Conservation (phyloP, 306 rosid genomes). For the Trifolium subterraneum region DNA sequence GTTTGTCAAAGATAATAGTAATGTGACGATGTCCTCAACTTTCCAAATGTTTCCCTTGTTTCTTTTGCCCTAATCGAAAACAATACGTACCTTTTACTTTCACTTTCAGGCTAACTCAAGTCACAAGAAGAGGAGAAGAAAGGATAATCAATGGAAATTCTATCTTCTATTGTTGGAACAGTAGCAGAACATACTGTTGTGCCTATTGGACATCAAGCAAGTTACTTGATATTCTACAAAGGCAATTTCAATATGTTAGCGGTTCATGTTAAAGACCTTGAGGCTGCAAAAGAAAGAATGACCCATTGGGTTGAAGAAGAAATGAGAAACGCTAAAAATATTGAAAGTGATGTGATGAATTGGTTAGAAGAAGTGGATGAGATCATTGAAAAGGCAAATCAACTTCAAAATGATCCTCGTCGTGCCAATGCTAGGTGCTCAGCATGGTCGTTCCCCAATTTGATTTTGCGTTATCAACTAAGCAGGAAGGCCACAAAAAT, state of each 20-base stretch:
- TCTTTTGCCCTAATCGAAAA: too few species aligned
- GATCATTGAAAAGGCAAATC: neutral
- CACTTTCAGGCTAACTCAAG: too few species aligned
- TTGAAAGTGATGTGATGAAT: neutral
- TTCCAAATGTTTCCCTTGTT: too few species aligned
- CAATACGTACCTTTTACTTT: too few species aligned
- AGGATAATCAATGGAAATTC: neutral
- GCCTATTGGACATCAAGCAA: neutral
- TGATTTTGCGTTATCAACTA: neutral
- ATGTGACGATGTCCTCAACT: too few species aligned
- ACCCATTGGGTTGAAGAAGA: neutral
- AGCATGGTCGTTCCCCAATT: neutral
- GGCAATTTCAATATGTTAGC: neutral
- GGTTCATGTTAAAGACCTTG: neutral
- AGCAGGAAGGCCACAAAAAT: conserved; percentile 7
- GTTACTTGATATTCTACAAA: neutral
- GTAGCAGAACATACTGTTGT: neutral
- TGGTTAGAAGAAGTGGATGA: neutral
- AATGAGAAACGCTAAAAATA: neutral
- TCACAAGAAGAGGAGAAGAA: neutral
- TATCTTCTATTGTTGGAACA: neutral
- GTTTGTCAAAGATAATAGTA: too few species aligned
- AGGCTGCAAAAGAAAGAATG: neutral
- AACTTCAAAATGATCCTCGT: neutral
- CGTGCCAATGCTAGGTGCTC: neutral